phyloP scores from a whole-genome alignment of 2,329 filamentous ascomycete genomes.

The Neopestalotiopsis clavispora region DNA sequence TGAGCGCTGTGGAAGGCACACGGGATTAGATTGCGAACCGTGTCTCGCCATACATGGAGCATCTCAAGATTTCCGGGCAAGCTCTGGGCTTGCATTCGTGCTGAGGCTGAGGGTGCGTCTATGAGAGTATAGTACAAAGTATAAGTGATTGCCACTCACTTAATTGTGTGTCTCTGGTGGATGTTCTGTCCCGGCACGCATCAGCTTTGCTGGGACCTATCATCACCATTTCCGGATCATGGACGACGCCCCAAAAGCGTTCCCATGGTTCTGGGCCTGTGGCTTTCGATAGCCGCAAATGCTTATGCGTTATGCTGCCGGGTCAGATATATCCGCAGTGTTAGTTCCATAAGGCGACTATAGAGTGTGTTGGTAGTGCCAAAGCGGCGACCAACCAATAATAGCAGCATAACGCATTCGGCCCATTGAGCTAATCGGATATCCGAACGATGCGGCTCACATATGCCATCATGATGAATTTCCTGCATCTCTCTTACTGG shows the following conservation, averaged over 20 bases:
- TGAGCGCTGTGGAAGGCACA: neutral
- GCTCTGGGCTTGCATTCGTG: neutral
- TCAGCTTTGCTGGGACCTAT: neutral
- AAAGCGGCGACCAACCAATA: neutral
- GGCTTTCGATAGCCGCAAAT: neutral
- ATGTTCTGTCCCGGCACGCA: neutral
- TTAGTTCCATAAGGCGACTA: neutral
- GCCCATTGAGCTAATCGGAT: neutral
- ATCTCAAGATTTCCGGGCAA: neutral
- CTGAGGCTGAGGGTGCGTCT: constrained; percentile 4
- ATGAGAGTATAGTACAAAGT: constrained; percentile 2
- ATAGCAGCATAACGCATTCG: neutral
- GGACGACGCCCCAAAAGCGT: neutral
- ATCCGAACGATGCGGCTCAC: neutral
- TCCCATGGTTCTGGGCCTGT: neutral
- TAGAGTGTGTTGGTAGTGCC: neutral
- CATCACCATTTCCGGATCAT: neutral
- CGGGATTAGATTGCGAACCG: neutral
- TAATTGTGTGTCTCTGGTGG: neutral
- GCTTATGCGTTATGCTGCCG: neutral
- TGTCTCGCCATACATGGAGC: neutral
- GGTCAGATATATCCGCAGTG: neutral
- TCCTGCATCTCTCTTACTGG: neutral
- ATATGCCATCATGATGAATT: neutral
- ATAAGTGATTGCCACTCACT: neutral